Conservation (phyloP, 2,329 filamentous ascomycete species). For the Sporothrix sp. region DNA sequence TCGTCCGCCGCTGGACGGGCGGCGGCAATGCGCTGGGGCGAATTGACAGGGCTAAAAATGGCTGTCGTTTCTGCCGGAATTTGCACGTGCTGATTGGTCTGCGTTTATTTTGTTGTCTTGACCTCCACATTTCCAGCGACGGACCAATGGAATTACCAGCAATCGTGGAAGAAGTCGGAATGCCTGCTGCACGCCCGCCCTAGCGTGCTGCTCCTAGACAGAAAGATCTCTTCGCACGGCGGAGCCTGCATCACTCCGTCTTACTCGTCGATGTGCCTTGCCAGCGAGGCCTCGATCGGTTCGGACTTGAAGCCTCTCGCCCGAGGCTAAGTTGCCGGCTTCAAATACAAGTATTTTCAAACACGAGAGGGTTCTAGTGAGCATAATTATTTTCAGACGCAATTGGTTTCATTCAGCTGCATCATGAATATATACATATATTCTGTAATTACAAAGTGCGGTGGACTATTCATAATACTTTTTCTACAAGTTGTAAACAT, state of each 20-base stretch:
- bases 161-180: constrained; percentile 12
- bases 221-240: neutral
- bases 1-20: neutral
- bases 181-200: neutral
- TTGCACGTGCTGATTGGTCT: neutral
- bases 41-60: neutral
- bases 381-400: no score
- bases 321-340: no score
- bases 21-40: neutral
- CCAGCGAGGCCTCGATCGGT: no score
- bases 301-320: no score
- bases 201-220: neutral
- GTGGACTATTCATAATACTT: no score
- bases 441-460: no score
- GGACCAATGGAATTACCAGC: constrained; percentile 1
- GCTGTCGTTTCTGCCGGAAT: neutral
- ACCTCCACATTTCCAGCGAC: neutral
- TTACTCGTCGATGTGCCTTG: neutral
- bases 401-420: no score
- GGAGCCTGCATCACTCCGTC: neutral
- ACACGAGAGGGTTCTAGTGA: no score
- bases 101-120: neutral
- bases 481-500: no score
- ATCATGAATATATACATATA: no score
- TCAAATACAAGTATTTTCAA: no score